Conservation (phyloP, 2,329 filamentous ascomycete genomes). For the Beauveria medogensis region DNA sequence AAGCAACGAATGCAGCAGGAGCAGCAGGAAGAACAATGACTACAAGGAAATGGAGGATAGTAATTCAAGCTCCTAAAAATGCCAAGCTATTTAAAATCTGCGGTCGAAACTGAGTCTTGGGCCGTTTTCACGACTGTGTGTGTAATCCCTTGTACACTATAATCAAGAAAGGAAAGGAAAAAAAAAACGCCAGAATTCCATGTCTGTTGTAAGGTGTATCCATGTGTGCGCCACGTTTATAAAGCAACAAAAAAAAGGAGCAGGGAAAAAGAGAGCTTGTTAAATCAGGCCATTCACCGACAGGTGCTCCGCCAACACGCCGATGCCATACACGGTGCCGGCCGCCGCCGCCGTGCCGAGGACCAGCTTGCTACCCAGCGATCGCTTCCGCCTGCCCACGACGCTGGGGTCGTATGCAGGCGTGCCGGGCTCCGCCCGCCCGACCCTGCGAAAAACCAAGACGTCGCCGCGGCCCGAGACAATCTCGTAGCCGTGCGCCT, state of each 20-base stretch:
- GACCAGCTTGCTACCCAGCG: slow-evolving; percentile 39
- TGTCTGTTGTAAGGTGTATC: neutral
- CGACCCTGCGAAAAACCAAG: slow-evolving; percentile 58
- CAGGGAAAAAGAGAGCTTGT: neutral
- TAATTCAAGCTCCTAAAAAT: neutral
- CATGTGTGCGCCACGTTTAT: slow-evolving; percentile 4
- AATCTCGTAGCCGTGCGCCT: slow-evolving; percentile 58
- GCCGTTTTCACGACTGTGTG: neutral
- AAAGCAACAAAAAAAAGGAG: slow-evolving; percentile 1
- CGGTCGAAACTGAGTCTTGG: neutral
- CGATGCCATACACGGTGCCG: slow-evolving; percentile 49
- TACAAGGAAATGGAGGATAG: neutral
- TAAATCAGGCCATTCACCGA: slow-evolving; percentile 23
- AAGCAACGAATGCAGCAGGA: neutral
- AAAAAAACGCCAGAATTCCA: slow-evolving; percentile 5
- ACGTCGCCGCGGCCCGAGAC: slow-evolving; percentile 55
- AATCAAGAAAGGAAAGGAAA: neutral
- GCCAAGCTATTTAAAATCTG: neutral
- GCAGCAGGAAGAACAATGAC: too few relatives aligned
- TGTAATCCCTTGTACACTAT: neutral
- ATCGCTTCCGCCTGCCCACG: slow-evolving; percentile 26
- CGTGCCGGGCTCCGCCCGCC: slow-evolving; percentile 16
- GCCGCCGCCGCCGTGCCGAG: slow-evolving; percentile 47
- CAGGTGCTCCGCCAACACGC: slow-evolving; percentile 51
- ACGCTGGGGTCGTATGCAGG: neutral